phyloP scores from a whole-genome alignment of 768 basidiomycete genomes.

The Dioszegia crocea region DNA sequence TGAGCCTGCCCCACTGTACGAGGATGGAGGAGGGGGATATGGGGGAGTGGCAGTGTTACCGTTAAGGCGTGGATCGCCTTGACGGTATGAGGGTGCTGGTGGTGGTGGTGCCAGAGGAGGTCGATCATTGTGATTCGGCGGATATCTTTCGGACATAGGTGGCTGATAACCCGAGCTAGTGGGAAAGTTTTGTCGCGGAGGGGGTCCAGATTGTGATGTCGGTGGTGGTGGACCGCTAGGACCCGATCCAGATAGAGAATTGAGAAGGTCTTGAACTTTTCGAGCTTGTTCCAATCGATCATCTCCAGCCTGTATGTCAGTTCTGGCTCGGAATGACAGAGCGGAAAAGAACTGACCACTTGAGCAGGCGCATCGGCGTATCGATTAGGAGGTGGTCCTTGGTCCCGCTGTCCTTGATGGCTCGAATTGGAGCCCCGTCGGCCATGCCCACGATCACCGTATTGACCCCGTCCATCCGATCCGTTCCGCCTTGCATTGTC shows the following conservation, averaged over 20 bases:
- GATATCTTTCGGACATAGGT: not conserved
- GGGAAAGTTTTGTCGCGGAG: not conserved
- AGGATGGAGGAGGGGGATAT: not conserved
- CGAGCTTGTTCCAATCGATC: slow-evolving; percentile 73
- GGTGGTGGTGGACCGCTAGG: not conserved
- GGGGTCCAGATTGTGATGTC: not conserved
- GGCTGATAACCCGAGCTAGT: not conserved
- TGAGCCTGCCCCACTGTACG: not conserved
- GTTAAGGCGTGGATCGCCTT: not conserved
- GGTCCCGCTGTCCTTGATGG: not conserved
- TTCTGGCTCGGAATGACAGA: no score
- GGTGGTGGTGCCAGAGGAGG: not conserved
- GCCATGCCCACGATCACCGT: not conserved
- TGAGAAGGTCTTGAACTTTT: slow-evolving; percentile 35
- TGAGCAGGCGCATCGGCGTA: slow-evolving; percentile 16
- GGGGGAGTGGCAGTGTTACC: not conserved
- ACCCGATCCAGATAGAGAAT: not conserved
- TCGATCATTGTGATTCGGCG: not conserved
- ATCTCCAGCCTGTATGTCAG: slow-evolving; percentile 57
- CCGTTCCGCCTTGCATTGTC: not conserved
- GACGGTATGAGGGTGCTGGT: not conserved
- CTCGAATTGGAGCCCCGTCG: not conserved
- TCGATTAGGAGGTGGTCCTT: slow-evolving; percentile 6
- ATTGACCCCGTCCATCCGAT: not conserved
- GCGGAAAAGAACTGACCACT: slow-evolving; percentile 15